Evolutionary conservation across 2,329 filamentous ascomycete genomes (phyloP).

Genomic region (Bipolaris cookei): DNA sequence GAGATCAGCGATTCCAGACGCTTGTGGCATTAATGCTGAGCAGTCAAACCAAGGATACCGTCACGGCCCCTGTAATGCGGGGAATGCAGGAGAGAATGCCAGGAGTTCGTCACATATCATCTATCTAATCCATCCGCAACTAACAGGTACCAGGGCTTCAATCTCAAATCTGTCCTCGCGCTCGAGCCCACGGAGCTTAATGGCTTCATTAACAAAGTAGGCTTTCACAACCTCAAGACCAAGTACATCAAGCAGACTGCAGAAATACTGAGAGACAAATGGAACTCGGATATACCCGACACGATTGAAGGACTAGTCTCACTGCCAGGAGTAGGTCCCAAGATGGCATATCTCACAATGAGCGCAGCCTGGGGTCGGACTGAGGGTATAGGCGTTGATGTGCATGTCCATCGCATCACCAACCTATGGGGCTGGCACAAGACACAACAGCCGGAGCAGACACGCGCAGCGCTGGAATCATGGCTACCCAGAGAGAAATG

Average conservation of each 20-base stretch:
- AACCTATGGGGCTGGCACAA: constrained; percentile 93
- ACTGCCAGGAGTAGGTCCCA: constrained; percentile 87
- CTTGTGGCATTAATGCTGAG: constrained; percentile 88
- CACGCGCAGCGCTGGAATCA: constrained; percentile 72
- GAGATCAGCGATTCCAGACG: constrained; percentile 80
- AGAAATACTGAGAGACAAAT: constrained; percentile 72
- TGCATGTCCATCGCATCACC: constrained; percentile 92
- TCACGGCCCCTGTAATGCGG: constrained; percentile 82
- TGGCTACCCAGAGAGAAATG: constrained; percentile 87
- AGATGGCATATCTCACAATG: constrained; percentile 92
- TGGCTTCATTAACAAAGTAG: constrained; percentile 79
- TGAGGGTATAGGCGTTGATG: constrained; percentile 88
- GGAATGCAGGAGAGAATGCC: constrained; percentile 76
- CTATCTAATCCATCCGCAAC: neutral
- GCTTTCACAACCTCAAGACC: constrained; percentile 95
- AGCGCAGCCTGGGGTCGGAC: constrained; percentile 73
- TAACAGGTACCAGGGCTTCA: constrained; percentile 59
- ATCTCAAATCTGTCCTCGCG: constrained; percentile 76
- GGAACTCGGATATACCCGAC: constrained; percentile 77
- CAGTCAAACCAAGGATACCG: constrained; percentile 91
- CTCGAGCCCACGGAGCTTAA: constrained; percentile 72
- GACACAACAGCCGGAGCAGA: constrained; percentile 82
- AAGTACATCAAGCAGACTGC: constrained; percentile 80
- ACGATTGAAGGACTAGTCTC: constrained; percentile 76
- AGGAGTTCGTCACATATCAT: constrained; percentile 41